Evolutionary conservation across 176 grass and related monocot species (phyloP), one percentile per base, ranked within the genome.

Genomic region (Saccharum spontaneum): DNA sequence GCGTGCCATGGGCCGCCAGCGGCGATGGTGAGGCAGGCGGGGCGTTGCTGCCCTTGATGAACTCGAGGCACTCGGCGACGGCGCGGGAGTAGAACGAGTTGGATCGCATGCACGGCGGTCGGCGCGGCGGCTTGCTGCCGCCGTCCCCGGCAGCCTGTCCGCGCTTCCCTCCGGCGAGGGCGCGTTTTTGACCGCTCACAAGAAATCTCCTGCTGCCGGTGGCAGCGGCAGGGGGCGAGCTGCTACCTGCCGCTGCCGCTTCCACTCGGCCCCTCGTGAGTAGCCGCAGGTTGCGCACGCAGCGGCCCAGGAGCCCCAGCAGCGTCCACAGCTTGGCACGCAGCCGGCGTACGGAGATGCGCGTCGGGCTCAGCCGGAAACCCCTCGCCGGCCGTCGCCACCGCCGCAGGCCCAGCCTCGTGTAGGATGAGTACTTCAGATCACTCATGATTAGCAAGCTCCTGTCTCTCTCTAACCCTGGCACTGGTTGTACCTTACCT

Each of bases 41-140:
- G 71, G 59, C 72, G 83, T 90, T 86, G 79, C 88, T 90, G 66
- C 88, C 79, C 79, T 90, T 90, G 67, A 90, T 90, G 84, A 90
- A 90, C 73, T 90, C 88, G 8, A 90, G 88, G 79, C 88, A 90
- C 67, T 90, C 88, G 10, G 88, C 88, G 15, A 90, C 88, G 79
- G 88, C 88, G 44, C 84, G 88, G 7, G 79, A 67, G 73, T 90
- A 90, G 84, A 90, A 90, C 5, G 88, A 90, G 59, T 90, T 90
- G 45, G 88, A 90, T 59, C 88, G 43, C 88, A 83, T 79, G 88
- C 84, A 90, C 57, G 88, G 84, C 10, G 88, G 73, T 57, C 57
- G 64, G 44, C 73, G 66, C 12, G 34, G 5, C 67, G 73, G 31
- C 62, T 84, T 84, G 33, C 69, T 36, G 7, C 13, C 28, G 7